Evolutionary conservation across 1,139 yeast genomes (phyloP).

Genomic region (Taphrina deformans): DNA sequence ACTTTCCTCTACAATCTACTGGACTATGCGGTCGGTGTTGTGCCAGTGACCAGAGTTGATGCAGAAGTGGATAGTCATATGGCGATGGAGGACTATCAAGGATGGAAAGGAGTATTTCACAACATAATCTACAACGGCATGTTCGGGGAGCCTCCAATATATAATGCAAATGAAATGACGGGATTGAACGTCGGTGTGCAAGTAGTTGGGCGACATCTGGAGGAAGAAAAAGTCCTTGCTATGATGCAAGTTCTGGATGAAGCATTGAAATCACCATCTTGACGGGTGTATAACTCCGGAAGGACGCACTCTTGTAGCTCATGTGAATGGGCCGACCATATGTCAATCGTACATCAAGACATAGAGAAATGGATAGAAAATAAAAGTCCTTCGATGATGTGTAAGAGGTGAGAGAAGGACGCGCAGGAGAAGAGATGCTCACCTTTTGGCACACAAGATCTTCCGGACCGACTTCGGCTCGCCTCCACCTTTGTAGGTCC

Average conservation of each 20-base stretch:
- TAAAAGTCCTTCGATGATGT: too few relatives aligned
- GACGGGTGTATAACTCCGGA: too few relatives aligned
- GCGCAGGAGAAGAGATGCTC: background rate
- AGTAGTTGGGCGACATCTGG: constrained; percentile 57
- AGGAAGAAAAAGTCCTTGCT: constrained; percentile 62
- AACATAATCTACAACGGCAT: constrained; percentile 48
- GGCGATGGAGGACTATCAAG: constrained; percentile 46
- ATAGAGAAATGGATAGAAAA: too few relatives aligned
- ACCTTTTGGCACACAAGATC: background rate
- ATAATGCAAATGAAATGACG: constrained; percentile 58
- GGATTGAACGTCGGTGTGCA: constrained; percentile 70
- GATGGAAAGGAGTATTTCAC: constrained; percentile 46
- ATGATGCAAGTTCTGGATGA: constrained; percentile 48
- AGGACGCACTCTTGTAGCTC: too few relatives aligned
- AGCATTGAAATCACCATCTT: background rate
- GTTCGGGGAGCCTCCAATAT: constrained; percentile 49
- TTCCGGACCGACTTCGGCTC: background rate
- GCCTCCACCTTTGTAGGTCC: background rate
- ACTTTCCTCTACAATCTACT: constrained; percentile 55
- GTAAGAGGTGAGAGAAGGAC: too few relatives aligned
- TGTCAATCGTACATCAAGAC: too few relatives aligned
- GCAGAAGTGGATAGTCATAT: constrained; percentile 50
- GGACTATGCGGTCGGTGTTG: constrained; percentile 59
- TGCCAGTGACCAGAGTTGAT: constrained; percentile 54
- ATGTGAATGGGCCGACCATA: too few relatives aligned